These are phyloP conservation scores for Cutaneotrichosporon spelunceum DNA, from an alignment of 1,284 basidiomycete genomes.

Conservation along the genomic window DNA sequence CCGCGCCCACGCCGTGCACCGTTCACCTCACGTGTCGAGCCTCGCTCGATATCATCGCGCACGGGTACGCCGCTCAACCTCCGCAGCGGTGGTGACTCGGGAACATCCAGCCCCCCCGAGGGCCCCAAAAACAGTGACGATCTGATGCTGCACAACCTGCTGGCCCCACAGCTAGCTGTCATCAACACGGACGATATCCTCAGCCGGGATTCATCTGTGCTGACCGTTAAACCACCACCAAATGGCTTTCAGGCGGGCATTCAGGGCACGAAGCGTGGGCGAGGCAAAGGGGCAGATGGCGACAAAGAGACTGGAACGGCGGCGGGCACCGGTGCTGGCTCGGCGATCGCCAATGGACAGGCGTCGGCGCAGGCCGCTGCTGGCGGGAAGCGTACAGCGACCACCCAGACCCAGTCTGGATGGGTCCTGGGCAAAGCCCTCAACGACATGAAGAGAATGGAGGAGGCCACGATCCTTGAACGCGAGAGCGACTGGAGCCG, in stretches of 20 bases:
- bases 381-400: constrained; percentile 35
- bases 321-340: constrained; percentile 39
- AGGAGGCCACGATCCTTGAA: constrained; percentile 45
- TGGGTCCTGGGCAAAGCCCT: constrained; percentile 49
- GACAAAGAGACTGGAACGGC: constrained; percentile 34
- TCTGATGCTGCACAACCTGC: constrained; percentile 39
- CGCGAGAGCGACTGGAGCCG: constrained; percentile 50
- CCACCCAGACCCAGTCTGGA: constrained; percentile 36
- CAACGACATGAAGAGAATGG: constrained; percentile 49
- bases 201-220: constrained; percentile 40
- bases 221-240: constrained; percentile 41
- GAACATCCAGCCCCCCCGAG: constrained; percentile 20
- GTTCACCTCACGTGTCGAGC: constrained; percentile 29
- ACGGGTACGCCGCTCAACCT: constrained; percentile 21
- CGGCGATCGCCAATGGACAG: constrained; percentile 40
- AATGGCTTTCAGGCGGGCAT: constrained; percentile 26
- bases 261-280: constrained; percentile 38
- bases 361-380: constrained; percentile 23
- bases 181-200: constrained; percentile 49
- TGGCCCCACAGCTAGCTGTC: constrained; percentile 40
- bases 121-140: constrained; percentile 34
- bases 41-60: constrained; percentile 16
- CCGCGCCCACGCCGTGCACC: constrained; percentile 40
- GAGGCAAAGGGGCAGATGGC: constrained; percentile 35
- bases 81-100: constrained; percentile 18